Base-by-base conservation (phyloP, 306 rosid species). In the Phaseolus lunatus region DNA sequence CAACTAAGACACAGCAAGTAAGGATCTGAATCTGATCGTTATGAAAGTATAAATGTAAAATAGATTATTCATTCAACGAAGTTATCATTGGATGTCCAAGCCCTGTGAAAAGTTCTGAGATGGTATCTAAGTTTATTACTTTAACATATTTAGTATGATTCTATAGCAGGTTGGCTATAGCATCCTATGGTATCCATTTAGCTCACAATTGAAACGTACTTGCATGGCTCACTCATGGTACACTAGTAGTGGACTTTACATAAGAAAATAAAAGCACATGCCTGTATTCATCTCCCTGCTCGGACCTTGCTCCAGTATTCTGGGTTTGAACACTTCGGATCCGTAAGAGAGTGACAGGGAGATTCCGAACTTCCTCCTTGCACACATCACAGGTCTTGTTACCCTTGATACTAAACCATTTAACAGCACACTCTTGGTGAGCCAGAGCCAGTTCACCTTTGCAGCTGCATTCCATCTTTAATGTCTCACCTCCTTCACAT, bases 401-500 rank as follows among this genome's bases (percentile, higher is more conserved):
- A 37, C 97, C 99, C 64, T 93, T 91, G 85, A 96, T 91, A 76
- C 96, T 92, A 72, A 96, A 96, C 99, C 99, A 96, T 85, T 92
- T 96, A 19, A 96, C 29, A 65, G 94, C 98, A 68, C 99, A 96
- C 65, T 96, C 99, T 84, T 88, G 84, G 88, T 96, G 99, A 63
- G 99, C 98, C 70, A 96, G 86, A 70, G 98, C 99, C 78, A 96
- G 98, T 81, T 87, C 98, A 66, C 99, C 99, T 88, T 92, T 92
- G 89, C 99, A 96, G 91, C 98, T 81, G 86, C 99, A 96, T 81
- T 92, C 99, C 96, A 91, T 82, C 92, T 96, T 92, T 24, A 96
- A 78, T 53, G 96, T 96, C 86, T 96, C 99, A n/a, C 99, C 97
- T 79, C 99, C 99, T 86, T 96, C 99, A 75, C 98, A 96, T 23